phyloP scores from a whole-genome alignment of 352 stramenopile genomes.

The Pythium brachiatum region DNA sequence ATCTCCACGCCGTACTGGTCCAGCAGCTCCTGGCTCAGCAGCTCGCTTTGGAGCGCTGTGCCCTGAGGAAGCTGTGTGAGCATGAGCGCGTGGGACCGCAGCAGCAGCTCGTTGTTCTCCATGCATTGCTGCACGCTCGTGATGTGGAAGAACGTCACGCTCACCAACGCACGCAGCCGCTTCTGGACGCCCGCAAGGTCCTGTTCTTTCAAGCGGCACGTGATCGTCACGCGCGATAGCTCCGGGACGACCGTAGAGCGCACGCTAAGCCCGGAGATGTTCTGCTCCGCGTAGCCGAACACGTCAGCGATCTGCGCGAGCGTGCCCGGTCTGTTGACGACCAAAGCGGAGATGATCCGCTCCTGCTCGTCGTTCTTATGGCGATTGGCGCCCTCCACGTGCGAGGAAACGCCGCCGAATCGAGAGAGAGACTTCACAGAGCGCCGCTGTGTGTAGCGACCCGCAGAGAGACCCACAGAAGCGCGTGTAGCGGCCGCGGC shows the following conservation, averaged over 20 bases:
- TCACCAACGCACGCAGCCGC: constrained; percentile 56
- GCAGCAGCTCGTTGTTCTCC: constrained; percentile 57
- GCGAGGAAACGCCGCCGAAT: constrained; percentile 18
- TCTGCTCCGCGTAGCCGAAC: constrained; percentile 68
- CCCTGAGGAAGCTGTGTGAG: constrained; percentile 21
- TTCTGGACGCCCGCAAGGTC: constrained; percentile 58
- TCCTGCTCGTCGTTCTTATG: constrained; percentile 32
- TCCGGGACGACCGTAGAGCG: constrained; percentile 70
- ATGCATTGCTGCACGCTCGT: constrained; percentile 64
- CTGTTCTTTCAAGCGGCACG: constrained; percentile 48
- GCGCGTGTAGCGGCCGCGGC: neutral
- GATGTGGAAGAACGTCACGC: constrained; percentile 78
- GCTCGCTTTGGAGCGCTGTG: neutral
- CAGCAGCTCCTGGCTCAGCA: constrained; percentile 29
- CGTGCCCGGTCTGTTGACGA: constrained; percentile 69
- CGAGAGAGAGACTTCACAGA: constrained; percentile 5
- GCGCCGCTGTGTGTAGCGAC: neutral
- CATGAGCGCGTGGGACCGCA: constrained; percentile 62
- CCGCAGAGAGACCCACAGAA: neutral
- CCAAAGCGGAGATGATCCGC: constrained; percentile 71
- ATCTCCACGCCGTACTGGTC: constrained; percentile 38
- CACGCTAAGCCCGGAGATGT: constrained; percentile 72
- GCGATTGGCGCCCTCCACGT: neutral
- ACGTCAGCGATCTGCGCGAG: constrained; percentile 68
- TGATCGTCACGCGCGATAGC: constrained; percentile 75